Evolutionary conservation across 73 alveolate genomes (phyloP).

Genomic region (Stentor roeselii): DNA sequence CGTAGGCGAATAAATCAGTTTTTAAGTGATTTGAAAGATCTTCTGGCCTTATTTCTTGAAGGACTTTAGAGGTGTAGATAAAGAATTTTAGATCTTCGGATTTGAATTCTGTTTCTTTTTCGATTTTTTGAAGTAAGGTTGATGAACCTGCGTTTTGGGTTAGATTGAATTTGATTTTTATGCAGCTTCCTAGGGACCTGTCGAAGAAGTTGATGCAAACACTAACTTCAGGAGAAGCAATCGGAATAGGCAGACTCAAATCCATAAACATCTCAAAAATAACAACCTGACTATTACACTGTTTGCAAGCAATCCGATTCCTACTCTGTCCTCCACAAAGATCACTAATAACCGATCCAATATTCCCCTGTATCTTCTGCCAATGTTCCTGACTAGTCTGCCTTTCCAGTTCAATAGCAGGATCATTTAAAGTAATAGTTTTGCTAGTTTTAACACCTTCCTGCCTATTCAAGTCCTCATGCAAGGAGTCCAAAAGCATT

Average conservation of each 20-base stretch:
- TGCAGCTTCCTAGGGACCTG: neutral
- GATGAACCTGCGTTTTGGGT: neutral
- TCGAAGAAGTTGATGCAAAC: neutral
- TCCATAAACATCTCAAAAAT: constrained; percentile 1
- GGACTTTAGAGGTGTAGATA: neutral
- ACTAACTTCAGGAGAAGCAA: neutral
- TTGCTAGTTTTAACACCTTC: neutral
- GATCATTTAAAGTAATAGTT: neutral
- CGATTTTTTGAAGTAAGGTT: neutral
- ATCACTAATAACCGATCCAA: neutral
- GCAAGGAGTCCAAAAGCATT: neutral
- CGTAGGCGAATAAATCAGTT: neutral
- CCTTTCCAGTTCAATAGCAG: neutral
- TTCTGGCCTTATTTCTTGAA: neutral
- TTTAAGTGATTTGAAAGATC: too few relatives aligned
- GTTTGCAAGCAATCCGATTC: neutral
- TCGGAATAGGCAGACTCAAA: constrained; percentile 13
- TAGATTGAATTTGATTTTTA: neutral
- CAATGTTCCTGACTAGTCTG: constrained; percentile 18
- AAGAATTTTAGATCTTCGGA: neutral
- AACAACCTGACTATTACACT: neutral
- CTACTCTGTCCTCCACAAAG: constrained; percentile 23
- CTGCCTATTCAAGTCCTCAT: constrained; percentile 23
- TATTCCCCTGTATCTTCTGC: neutral
- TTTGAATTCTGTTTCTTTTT: neutral